A percentile compares a stretch with the other conserved stretches of the same genome.
phyloP scores from a whole-genome alignment of 1,284 basidiomycete genomes.

The Tetrapyrgos nigripes region DNA sequence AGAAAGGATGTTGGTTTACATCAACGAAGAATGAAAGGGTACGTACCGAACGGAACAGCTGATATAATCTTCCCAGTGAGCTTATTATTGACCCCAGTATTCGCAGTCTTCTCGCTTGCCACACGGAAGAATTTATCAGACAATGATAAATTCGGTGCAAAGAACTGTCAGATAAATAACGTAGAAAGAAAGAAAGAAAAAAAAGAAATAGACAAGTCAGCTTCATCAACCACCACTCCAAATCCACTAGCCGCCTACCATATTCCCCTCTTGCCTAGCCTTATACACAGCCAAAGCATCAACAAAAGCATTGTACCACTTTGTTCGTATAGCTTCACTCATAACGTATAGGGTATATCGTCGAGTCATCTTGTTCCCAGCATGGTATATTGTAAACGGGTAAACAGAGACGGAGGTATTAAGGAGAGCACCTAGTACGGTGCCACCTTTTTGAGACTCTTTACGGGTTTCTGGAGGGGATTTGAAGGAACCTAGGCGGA shows the following conservation, averaged over 20 bases:
- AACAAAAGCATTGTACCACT: conserved; percentile 66
- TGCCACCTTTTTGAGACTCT: conserved; percentile 62
- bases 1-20: conserved; percentile 14
- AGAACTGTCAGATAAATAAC: too few species aligned
- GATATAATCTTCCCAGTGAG: conserved; percentile 63
- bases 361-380: conserved; percentile 56
- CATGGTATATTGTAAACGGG: conserved; percentile 80
- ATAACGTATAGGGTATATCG: conserved; percentile 75
- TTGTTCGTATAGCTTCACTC: conserved; percentile 60
- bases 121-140: conserved; percentile 68
- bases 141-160: conserved; percentile 57
- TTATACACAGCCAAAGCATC: conserved; percentile 68
- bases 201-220: conserved; percentile 7
- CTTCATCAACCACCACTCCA: not conserved
- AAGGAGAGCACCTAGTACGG: conserved; percentile 62
- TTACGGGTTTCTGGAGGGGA: conserved; percentile 62
- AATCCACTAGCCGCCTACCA: conserved; percentile 51
- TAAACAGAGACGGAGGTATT: conserved; percentile 60
- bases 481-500: conserved; percentile 71
- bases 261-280: conserved; percentile 70
- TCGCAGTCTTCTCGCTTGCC: conserved; percentile 32
- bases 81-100: conserved; percentile 29
- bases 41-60: conserved; percentile 69
- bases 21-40: not conserved
- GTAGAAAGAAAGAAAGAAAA: too few species aligned